Evolutionary conservation across 768 basidiomycete species (phyloP), one percentile per base, ranked within the genome.

Genomic region (Lactarius deliciosus): DNA sequence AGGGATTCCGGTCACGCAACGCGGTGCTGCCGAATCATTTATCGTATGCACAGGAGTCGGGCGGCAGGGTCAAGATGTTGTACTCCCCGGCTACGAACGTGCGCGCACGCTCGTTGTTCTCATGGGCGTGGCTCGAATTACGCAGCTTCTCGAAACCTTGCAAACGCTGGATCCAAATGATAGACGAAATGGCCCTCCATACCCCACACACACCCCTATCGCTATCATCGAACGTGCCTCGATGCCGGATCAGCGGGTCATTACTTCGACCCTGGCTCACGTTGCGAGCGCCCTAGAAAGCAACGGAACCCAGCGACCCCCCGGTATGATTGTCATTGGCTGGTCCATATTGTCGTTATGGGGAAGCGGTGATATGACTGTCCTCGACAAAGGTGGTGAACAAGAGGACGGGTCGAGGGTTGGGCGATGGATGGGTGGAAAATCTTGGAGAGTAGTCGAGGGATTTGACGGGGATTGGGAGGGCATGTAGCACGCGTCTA

Each of bases 191-290:
- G 86, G 88, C 5, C 71, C 75, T 0, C 81, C 82, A 0, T 99
- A 94, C 75, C 97, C 96, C 0, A 69, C 78, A 0, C 78, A 90
- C 72, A 79, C 85, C 20, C 97, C 97, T 5, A 92, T 98, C 70
- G 94, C 95, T 9, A 88, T 98, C 70, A 87, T 99, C 61, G 97
- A 99, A 76, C 85, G 96, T 8, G 95, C 92, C n/a, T 92, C 91
- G 25, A 90, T 92, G 83, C 86, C 90, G 0, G 97, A 99, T 77
- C 97, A 98, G 77, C 80, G 97, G 16, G 86, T 91, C 2, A 81
- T 97, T 25, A 81, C 82, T 34, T 90, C 89, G 20, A 98, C 95
- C 1, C 74, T 99, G 58, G 81, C 77, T 63, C 82, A 89, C 72
- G 85, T 98, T 45, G 85, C 83, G 18, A 77, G 76, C 20, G 94